Conservation (phyloP, 768 basidiomycete species). For the Termitomyces sp. region DNA sequence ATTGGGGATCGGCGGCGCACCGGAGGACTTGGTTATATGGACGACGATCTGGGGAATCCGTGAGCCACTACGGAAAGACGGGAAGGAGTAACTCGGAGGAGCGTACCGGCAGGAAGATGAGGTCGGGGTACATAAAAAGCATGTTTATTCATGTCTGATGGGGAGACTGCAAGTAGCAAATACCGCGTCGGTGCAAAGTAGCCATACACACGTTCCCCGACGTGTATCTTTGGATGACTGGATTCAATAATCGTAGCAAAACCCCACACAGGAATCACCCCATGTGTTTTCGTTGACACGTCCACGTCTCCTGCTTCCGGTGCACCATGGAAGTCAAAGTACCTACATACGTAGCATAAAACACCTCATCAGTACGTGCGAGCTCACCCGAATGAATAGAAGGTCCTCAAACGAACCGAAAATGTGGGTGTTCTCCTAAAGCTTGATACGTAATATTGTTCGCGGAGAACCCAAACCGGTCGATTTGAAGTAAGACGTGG, state of each 20-base stretch:
- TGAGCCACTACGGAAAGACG: not conserved
- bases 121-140: conserved; percentile 58
- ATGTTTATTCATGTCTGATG: conserved; percentile 47
- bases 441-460: conserved; percentile 73
- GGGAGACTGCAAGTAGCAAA: conserved; percentile 49
- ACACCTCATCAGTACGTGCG: not conserved
- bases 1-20: conserved; percentile 53
- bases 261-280: conserved; percentile 70
- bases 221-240: conserved; percentile 40
- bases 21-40: conserved; percentile 69
- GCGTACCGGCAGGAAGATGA: conserved; percentile 56
- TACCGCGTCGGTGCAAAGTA: conserved; percentile 59
- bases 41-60: conserved; percentile 42
- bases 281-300: conserved; percentile 49
- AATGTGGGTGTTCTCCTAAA: conserved; percentile 46
- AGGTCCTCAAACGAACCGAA: conserved; percentile 30
- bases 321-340: conserved; percentile 62
- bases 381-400: not conserved
- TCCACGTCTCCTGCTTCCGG: conserved; percentile 34
- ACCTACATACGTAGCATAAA: conserved; percentile 31
- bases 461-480: conserved; percentile 68
- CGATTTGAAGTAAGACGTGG: conserved; percentile 54
- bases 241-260: conserved; percentile 58
- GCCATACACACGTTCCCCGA: conserved; percentile 64
- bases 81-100: not conserved